Conservation (phyloP, 1,139 yeast species). For the Kluyveromyces marxianus region DNA sequence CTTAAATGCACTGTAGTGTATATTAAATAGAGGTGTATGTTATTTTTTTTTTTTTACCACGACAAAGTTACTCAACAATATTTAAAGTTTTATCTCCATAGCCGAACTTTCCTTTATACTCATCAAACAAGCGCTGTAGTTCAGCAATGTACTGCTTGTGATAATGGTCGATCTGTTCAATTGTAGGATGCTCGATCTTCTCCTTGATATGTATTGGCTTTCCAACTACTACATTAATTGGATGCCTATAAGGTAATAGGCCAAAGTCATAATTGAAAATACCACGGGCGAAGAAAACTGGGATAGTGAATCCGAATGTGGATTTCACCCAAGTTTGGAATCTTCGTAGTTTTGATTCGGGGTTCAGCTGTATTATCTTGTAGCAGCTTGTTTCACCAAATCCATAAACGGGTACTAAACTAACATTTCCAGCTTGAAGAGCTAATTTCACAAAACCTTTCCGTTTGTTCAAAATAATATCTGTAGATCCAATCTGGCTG, state of each 20-base stretch:
- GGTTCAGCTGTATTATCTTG: constrained; percentile 51
- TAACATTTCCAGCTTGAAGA: constrained; percentile 66
- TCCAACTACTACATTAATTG: constrained; percentile 76
- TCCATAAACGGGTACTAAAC: constrained; percentile 80
- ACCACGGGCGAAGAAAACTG: constrained; percentile 89
- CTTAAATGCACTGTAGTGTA: neutral
- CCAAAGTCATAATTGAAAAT: constrained; percentile 91
- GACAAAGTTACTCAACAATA: constrained; percentile 35
- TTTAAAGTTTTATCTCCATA: constrained; percentile 40
- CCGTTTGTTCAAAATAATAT: constrained; percentile 66
- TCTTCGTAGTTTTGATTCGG: constrained; percentile 43
- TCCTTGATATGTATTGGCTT: constrained; percentile 65
- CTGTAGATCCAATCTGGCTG: constrained; percentile 53
- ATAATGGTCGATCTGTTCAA: constrained; percentile 54
- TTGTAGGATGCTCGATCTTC: constrained; percentile 37
- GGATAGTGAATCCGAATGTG: constrained; percentile 73
- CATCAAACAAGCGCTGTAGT: constrained; percentile 57
- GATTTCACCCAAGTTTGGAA: constrained; percentile 69
- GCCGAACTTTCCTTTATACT: constrained; percentile 56
- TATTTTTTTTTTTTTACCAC: too few relatives aligned
- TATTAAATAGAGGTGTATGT: neutral
- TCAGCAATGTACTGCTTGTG: constrained; percentile 69
- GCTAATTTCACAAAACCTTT: constrained; percentile 89
- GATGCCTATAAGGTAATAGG: constrained; percentile 73
- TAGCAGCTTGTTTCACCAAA: constrained; percentile 89